phyloP scores from a whole-genome alignment of 2,329 filamentous ascomycete species.

The Bisporella sp. region DNA sequence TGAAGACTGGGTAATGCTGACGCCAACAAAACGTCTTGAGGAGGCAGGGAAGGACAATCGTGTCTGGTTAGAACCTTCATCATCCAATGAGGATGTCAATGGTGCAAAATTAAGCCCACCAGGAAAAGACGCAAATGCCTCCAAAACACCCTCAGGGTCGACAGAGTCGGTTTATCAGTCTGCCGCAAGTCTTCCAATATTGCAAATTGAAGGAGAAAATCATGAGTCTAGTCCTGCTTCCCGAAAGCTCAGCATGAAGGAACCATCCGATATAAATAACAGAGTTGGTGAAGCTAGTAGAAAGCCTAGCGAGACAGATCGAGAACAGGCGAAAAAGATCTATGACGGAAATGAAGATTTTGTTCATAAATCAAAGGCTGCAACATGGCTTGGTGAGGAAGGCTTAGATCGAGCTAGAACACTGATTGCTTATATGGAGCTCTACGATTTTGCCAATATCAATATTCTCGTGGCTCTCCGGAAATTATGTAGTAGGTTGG shows the following conservation, averaged over 20 bases:
- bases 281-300: constrained; percentile 9
- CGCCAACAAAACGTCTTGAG: constrained; percentile 15
- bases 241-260: constrained; percentile 1
- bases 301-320: constrained; percentile 47
- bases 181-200: constrained; percentile 39
- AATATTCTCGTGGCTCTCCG: constrained; percentile 76
- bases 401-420: constrained; percentile 51
- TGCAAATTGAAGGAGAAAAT: constrained; percentile 41
- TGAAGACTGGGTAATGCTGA: constrained; percentile 26
- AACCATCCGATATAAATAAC: constrained; percentile 26
- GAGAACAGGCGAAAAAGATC: constrained; percentile 72
- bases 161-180: constrained; percentile 39
- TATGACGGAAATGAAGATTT: constrained; percentile 81
- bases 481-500: constrained; percentile 71
- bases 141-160: constrained; percentile 32
- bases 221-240: constrained; percentile 18
- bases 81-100: constrained; percentile 24
- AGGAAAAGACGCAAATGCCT: constrained; percentile 28
- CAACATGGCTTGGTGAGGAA: constrained; percentile 73
- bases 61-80: constrained; percentile 26
- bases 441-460: constrained; percentile 78
- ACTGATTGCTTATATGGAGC: constrained; percentile 76
- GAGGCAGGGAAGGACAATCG: constrained; percentile 17
- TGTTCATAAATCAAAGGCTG: constrained; percentile 71
- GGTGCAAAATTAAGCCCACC: constrained; percentile 10